Base-by-base conservation (phyloP, 129 eudicot genomes). In the Flaveria linearis region DNA sequence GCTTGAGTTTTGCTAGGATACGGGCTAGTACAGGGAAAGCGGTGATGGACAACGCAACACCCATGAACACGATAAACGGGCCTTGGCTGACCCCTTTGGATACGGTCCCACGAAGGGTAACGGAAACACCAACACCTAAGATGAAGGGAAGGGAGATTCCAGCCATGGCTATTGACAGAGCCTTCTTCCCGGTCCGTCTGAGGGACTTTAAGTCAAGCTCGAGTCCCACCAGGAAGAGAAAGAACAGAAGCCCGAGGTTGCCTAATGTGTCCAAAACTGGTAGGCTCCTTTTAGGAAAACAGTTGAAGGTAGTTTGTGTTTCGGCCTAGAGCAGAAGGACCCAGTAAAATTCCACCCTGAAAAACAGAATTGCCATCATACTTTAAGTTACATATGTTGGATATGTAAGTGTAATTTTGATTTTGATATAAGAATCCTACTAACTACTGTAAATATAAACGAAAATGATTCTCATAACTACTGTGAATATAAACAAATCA, bases 1-100 rank as follows among this genome's bases (percentile, higher is more conserved):
- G 97, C 81, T 92, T 89, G 70, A 92, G 92, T 28, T 92, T 96
- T 1, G 96, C 96, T 47, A 92, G 81, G 12, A 92, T 92, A 26
- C 97, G 92, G 0, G 97, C 97, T 30, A 87, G 78, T 16, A 89
- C 97, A 42, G 97, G 97, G 69, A 92, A 92, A 51, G 97, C 97
- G 0, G 97, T 89, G 79, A 91, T 91, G 39, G 97, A 91, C 76
- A 89, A 85, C 17, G 96, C 97, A 0, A 91, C 97, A 2, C 94
- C 97, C 97, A 91, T 91, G 80, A 91, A 91, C 6, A 91, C 94
- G 10, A 91, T 86, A 76, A 91, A 91, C 1, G 92, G 92, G 69
- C 76, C 91, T 25, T 39, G 74, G 43, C 25, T 83, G 3, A 78
- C 87, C 14, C 92, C 97, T 72, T 85, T 46, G 20, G 84, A 23